phyloP scores from a whole-genome alignment of 2,329 filamentous ascomycete species.

The Tolypocladium nubicola region DNA sequence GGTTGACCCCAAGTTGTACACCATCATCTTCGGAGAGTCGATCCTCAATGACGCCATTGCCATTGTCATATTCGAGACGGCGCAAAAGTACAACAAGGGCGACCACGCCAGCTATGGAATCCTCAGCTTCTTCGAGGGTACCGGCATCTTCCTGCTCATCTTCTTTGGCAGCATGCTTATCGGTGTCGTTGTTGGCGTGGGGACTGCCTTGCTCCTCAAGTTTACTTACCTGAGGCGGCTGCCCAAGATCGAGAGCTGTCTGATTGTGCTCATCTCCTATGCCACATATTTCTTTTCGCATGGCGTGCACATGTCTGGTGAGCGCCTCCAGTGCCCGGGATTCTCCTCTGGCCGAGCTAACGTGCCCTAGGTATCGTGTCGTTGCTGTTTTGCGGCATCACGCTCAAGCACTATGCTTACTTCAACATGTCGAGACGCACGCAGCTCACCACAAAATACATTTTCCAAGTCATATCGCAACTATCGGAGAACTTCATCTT shows the following conservation, averaged over 20 bases:
- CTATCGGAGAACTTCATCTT: conserved; percentile 99
- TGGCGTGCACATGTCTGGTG: conserved; percentile 90
- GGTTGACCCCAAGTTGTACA: conserved; percentile 97
- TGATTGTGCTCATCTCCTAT: conserved; percentile 90
- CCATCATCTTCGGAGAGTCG: conserved; percentile 95
- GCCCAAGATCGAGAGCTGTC: conserved; percentile 92
- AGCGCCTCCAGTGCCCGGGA: conserved; percentile 17
- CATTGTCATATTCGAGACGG: conserved; percentile 97
- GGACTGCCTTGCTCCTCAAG: conserved; percentile 80
- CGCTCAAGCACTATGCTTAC: conserved; percentile 96
- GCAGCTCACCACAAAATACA: conserved; percentile 93
- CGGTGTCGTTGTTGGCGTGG: conserved; percentile 77
- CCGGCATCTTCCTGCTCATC: conserved; percentile 87
- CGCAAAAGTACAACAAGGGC: conserved; percentile 79
- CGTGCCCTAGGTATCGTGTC: conserved; percentile 71
- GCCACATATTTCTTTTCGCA: conserved; percentile 98
- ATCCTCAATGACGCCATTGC: conserved; percentile 97
- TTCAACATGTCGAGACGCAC: conserved; percentile 99
- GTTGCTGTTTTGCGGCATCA: conserved; percentile 93
- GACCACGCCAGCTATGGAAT: conserved; percentile 62
- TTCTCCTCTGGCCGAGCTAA: neutral
- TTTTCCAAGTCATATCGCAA: conserved; percentile 91
- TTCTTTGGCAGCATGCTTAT: conserved; percentile 93
- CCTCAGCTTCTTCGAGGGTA: conserved; percentile 78
- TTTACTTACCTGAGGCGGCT: conserved; percentile 88